Conservation (phyloP, 106 monocot genomes). For the Dioscorea alata region DNA sequence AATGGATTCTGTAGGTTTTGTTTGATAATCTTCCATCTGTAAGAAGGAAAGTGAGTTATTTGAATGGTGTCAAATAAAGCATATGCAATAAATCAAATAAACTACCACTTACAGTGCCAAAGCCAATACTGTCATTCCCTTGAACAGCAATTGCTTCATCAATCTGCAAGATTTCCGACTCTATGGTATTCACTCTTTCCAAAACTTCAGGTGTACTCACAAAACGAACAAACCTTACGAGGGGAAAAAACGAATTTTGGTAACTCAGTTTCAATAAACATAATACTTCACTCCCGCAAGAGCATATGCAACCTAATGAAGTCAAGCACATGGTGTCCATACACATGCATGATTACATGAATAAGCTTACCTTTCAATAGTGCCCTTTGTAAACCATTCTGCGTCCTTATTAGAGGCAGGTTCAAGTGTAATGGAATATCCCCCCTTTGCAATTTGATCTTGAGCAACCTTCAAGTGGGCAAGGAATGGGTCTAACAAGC, state of each 20-base stretch:
- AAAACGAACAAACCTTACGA: constrained; percentile 66
- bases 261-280: background rate
- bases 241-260: too few relatives aligned
- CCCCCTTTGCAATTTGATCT: constrained; percentile 61
- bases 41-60: background rate
- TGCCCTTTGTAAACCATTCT: constrained; percentile 69
- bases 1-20: background rate
- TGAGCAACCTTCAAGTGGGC: constrained; percentile 56
- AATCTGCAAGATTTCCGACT: constrained; percentile 66
- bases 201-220: constrained; percentile 84
- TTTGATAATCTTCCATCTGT: constrained; percentile 1
- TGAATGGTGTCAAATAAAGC: background rate
- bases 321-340: background rate
- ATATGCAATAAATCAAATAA: background rate
- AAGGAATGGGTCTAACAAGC: constrained; percentile 65
- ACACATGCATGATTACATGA: background rate
- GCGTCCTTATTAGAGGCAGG: constrained; percentile 29
- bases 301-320: background rate
- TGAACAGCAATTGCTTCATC: constrained; percentile 70
- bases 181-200: constrained; percentile 67
- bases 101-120: constrained; percentile 33
- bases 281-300: background rate
- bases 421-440: constrained; percentile 24
- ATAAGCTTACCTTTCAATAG: constrained; percentile 46
- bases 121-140: constrained; percentile 35